Evolutionary conservation across 768 basidiomycete genomes (phyloP).

Genomic region (Mycena capillaripes): DNA sequence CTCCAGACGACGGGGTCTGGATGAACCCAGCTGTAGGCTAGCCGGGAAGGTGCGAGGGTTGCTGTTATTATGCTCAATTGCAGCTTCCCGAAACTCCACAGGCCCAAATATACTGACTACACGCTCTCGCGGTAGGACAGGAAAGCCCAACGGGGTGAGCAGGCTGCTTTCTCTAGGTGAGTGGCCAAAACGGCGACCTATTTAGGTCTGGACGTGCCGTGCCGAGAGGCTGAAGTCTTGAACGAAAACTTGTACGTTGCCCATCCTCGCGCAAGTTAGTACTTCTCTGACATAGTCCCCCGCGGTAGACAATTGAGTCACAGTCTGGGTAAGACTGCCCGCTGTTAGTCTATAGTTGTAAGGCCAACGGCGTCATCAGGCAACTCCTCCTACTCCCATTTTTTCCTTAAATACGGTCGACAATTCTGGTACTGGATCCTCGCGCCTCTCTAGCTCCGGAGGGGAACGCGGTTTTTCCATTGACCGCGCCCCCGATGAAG

Average conservation of each 20-base stretch:
- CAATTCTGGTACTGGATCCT: neutral
- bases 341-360: conserved; percentile 16
- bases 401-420: neutral
- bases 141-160: conserved; percentile 20
- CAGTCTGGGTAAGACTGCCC: conserved; percentile 11
- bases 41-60: neutral
- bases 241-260: neutral
- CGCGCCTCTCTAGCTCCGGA: conserved; percentile 11
- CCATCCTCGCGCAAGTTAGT: neutral
- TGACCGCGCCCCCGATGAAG: conserved; percentile 1
- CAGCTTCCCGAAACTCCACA: neutral
- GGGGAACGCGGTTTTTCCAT: conserved; percentile 2
- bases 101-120: conserved; percentile 28
- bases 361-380: neutral
- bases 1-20: neutral
- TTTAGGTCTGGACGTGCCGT: conserved; percentile 21
- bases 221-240: conserved; percentile 26
- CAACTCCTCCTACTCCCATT: neutral
- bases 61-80: neutral
- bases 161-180: neutral
- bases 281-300: conserved; percentile 13
- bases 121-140: neutral
- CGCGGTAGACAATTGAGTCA: conserved; percentile 1
- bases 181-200: conserved; percentile 16
- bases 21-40: neutral